phyloP scores from a whole-genome alignment of 164 flowering plant species.

The Vitis rotundifolia region DNA sequence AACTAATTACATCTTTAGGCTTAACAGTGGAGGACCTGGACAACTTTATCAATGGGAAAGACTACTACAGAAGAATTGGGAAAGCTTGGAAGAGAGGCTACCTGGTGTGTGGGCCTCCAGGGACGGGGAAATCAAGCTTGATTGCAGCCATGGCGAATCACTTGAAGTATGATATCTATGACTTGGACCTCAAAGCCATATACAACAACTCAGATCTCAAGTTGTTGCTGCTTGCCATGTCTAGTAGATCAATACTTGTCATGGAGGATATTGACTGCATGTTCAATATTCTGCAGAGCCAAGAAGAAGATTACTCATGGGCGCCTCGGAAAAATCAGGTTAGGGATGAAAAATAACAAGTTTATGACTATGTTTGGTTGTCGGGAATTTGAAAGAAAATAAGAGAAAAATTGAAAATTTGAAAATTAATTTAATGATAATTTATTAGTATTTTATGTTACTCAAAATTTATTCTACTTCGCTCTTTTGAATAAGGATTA shows the following conservation, averaged over 20 bases:
- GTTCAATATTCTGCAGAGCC: conserved; percentile 18
- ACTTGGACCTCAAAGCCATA: conserved; percentile 23
- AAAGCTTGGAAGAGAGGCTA: conserved; percentile 52
- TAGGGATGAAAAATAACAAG: not conserved
- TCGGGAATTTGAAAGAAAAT: no score
- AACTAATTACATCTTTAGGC: no score
- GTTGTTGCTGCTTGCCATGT: conserved; percentile 22
- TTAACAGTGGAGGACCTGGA: conserved; percentile 25
- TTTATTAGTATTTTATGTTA: no score
- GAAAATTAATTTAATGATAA: no score
- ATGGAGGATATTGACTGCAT: conserved; percentile 43
- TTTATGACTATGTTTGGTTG: no score
- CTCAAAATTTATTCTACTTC: no score
- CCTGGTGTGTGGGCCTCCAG: conserved; percentile 43
- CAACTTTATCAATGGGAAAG: conserved; percentile 28
- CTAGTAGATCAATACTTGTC: conserved; percentile 30
- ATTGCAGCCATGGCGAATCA: conserved; percentile 46
- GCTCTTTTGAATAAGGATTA: no score
- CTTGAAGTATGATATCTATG: conserved; percentile 39
- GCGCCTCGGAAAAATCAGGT: not conserved
- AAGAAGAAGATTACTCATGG: not conserved
- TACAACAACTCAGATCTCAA: conserved; percentile 23
- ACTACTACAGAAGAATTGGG: conserved; percentile 30
- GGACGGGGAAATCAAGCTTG: conserved; percentile 48
- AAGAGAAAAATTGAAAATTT: no score